Conservation (phyloP, 495 filamentous ascomycete genomes). For the Neurospora discreta region DNA sequence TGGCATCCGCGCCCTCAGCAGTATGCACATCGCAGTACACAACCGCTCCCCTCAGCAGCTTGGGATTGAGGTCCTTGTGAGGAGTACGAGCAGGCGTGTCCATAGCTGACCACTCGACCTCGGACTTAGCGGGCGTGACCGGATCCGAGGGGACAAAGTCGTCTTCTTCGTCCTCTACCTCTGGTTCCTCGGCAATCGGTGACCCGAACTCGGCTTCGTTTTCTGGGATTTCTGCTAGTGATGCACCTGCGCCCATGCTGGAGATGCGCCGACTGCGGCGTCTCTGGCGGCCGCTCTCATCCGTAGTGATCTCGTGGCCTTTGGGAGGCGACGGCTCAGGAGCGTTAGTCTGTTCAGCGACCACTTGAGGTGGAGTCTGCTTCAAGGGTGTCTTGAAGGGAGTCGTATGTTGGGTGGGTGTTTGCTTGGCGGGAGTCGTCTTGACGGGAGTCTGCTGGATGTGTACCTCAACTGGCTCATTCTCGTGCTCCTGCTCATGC, state of each 20-base stretch:
- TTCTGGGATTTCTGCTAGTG: not conserved
- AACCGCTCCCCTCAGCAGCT: conserved; percentile 57
- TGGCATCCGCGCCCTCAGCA: conserved; percentile 77
- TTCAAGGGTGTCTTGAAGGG: not conserved
- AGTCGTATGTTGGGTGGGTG: not conserved
- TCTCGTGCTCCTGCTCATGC: conserved; percentile 8
- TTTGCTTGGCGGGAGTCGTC: not conserved
- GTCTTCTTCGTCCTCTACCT: not conserved
- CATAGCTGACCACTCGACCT: conserved; percentile 35
- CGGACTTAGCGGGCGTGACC: conserved; percentile 26
- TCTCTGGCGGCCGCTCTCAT: not conserved
- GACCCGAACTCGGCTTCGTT: not conserved
- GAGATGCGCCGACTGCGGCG: not conserved
- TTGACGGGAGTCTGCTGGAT: conserved; percentile 4
- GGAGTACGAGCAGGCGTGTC: conserved; percentile 46
- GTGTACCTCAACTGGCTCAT: conserved; percentile 6
- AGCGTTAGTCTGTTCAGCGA: not conserved
- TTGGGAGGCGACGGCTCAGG: not conserved
- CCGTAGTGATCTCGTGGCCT: not conserved
- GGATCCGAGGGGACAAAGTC: not conserved
- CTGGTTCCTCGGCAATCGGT: not conserved
- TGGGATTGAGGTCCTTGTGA: conserved; percentile 37
- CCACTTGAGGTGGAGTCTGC: not conserved
- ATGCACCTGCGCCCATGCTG: not conserved
- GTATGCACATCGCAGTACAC: conserved; percentile 94